Evolutionary conservation across 2,329 filamentous ascomycete species (phyloP).

Genomic region (Aspergillus cejpii): DNA sequence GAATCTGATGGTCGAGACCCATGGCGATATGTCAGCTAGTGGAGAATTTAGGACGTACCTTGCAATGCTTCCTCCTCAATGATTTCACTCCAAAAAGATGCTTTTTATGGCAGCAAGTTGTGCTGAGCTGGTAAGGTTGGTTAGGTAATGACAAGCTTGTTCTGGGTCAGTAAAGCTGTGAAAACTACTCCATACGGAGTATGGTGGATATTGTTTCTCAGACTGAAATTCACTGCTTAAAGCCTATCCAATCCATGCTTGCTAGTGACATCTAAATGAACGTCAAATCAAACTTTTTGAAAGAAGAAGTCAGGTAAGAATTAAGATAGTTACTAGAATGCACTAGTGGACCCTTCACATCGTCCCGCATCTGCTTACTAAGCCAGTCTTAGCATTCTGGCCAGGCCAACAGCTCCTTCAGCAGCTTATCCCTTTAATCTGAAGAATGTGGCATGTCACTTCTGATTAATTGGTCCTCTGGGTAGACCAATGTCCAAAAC

Average conservation of each 20-base stretch:
- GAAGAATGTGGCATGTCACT: no score
- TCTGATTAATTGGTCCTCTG: no score
- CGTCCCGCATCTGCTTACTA: no score
- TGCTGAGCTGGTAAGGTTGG: background rate
- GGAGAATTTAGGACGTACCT: background rate
- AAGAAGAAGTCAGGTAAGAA: background rate
- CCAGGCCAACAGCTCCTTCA: no score
- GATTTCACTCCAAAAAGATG: background rate
- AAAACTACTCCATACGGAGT: no score
- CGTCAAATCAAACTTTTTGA: no score
- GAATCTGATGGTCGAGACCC: background rate
- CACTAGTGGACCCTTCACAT: no score
- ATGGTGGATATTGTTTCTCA: background rate
- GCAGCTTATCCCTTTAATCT: no score
- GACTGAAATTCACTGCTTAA: background rate
- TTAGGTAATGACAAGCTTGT: background rate
- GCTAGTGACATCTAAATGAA: background rate
- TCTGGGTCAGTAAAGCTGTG: background rate
- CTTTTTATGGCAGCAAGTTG: no score
- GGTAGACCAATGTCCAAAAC: no score
- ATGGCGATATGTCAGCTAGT: background rate
- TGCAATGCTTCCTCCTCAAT: background rate
- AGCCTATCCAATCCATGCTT: background rate
- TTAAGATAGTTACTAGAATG: background rate
- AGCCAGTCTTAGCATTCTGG: no score